Evolutionary conservation across 306 rosid genomes (phyloP), one percentile per base, ranked within the genome.

Genomic region (Amphicarpaea edgeworthii): DNA sequence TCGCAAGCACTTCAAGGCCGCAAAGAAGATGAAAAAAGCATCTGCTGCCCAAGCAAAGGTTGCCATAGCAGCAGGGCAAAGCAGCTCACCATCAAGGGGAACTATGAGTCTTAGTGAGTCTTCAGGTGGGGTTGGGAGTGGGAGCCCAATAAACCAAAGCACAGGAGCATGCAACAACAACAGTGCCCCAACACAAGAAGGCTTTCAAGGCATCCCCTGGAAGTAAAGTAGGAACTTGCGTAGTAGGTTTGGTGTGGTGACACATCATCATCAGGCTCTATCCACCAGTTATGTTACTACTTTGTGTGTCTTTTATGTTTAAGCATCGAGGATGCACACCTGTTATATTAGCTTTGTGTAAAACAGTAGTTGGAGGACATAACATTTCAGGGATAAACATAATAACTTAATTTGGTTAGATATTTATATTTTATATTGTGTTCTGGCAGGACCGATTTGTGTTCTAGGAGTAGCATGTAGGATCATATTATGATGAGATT

Each of bases 131-230:
- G 64, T 83, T 3, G 87, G 80, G 14, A 87, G 91, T 3, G 85
- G 80, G 20, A 87, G 91, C 72, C 89, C 87, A 0, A 74, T 66
- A 86, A 84, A 82, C 80, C 64, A 57, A 12, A 57, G 64, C 64
- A 61, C 83, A 3, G 87, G 81, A 61, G 83, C 73, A 10, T 80
- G 90, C 90, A 84, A 78, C 79, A 81, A 86, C 34, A 23, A 11
- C 42, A 59, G 11, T 7, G 86, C 84, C 57, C 84, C 83, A 21
- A 82, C 83, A 4, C 88, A 70, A 58, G 85, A 70, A 58, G 85
- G 86, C 78, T 80, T 88, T 83, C 32, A 86, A 17, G 76, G 83
- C 80, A 68, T 88, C 78, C 76, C 86, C 5, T 91, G 95, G 97
- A 89, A 89, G 79, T 87, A 77, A n/a, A n/a, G n/a, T n/a, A n/a